phyloP scores from a whole-genome alignment of 2,329 filamentous ascomycete species.

The Neofusicoccum umdonicola region DNA sequence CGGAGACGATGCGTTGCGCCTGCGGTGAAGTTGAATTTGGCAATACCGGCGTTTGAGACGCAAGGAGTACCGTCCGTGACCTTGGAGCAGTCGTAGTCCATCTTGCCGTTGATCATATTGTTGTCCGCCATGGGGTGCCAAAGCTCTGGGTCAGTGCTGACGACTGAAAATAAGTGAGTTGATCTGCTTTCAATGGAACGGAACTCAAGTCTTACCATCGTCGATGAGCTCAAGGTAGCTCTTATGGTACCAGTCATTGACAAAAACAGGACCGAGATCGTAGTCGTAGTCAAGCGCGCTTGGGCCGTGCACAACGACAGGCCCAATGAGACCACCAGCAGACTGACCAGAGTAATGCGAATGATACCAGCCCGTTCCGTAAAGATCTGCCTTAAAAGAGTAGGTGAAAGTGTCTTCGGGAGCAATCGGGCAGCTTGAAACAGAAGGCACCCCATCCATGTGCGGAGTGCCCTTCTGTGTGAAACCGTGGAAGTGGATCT shows the following conservation, averaged over 20 bases:
- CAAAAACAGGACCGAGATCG: constrained; percentile 28
- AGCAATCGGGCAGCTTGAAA: constrained; percentile 35
- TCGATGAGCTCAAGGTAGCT: constrained; percentile 1
- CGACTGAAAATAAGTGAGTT: neutral
- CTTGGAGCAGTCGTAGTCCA: constrained; percentile 29
- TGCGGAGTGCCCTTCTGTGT: constrained; percentile 31
- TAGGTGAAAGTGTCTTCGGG: constrained; percentile 30
- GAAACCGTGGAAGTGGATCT: constrained; percentile 35
- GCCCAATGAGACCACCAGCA: constrained; percentile 27
- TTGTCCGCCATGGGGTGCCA: constrained; percentile 24
- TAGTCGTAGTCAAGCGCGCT: constrained; percentile 25
- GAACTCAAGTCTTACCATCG: neutral
- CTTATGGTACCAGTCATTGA: constrained; percentile 45
- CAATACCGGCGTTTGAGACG: constrained; percentile 23
- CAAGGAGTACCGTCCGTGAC: constrained; percentile 24
- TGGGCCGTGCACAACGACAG: constrained; percentile 29
- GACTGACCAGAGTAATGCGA: constrained; percentile 30
- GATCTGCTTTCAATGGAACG: too few relatives aligned
- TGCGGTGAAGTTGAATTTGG: constrained; percentile 38
- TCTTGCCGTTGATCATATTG: constrained; percentile 29
- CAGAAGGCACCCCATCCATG: constrained; percentile 36
- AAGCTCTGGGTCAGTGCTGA: constrained; percentile 15
- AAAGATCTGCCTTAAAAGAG: constrained; percentile 29
- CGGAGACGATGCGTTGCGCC: constrained; percentile 43
- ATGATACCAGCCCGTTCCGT: constrained; percentile 29